Conservation (phyloP, 176 grass and related monocot genomes). For the Sorghum bicolor region DNA sequence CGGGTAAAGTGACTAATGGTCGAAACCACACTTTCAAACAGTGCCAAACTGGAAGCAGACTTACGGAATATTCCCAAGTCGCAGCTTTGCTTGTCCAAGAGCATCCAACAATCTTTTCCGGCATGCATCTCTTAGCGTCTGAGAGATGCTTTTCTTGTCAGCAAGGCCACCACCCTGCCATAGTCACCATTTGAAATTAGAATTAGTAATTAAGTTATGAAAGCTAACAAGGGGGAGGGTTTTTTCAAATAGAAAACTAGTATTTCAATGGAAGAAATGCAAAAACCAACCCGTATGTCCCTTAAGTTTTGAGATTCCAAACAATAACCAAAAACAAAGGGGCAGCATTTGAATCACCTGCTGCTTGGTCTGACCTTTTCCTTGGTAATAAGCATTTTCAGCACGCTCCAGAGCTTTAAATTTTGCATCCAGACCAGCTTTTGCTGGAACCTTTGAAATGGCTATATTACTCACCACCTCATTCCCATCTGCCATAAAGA, state of each 20-base stretch:
- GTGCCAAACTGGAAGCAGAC: constrained; percentile 25
- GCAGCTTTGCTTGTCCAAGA: constrained; percentile 57
- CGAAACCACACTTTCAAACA: neutral
- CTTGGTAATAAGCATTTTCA: constrained; percentile 84
- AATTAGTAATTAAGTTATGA: neutral
- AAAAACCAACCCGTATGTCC: neutral
- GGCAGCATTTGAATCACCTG: constrained; percentile 46
- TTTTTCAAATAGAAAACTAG: neutral
- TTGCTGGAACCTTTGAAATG: constrained; percentile 55
- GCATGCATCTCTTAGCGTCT: constrained; percentile 65
- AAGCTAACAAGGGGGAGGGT: neutral
- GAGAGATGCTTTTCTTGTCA: constrained; percentile 82
- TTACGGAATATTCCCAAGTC: constrained; percentile 57
- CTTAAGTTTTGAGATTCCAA: neutral
- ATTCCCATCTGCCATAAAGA: constrained; percentile 41
- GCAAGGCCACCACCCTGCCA: constrained; percentile 40
- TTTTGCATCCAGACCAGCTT: constrained; percentile 62
- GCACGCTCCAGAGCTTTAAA: constrained; percentile 69
- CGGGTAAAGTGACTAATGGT: neutral
- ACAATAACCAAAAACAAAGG: constrained; percentile 13
- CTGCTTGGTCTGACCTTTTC: constrained; percentile 52
- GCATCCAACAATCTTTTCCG: constrained; percentile 51
- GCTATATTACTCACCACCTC: constrained; percentile 36
- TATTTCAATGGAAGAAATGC: neutral
- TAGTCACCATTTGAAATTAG: constrained; percentile 17